These are phyloP conservation scores for Rhynchospora pubera DNA, from an alignment of 176 grass and related monocot species.

Conservation along the genomic window DNA sequence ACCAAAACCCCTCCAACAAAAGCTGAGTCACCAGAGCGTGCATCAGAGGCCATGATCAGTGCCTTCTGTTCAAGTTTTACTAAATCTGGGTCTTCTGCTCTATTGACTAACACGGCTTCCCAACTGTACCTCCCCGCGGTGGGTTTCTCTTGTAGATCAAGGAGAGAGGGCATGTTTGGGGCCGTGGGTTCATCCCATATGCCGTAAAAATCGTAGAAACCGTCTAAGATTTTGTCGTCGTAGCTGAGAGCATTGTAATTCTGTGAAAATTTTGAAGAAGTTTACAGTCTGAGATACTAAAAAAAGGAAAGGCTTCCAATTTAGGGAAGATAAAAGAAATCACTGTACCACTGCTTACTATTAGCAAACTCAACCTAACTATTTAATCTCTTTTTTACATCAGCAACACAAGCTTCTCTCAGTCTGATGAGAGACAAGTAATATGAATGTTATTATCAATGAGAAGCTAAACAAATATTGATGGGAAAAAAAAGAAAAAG, in stretches of 20 bases:
- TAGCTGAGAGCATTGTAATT: conserved; percentile 81
- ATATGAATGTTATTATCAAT: neutral
- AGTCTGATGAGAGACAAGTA: conserved; percentile 7
- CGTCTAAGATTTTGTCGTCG: conserved; percentile 89
- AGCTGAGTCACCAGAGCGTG: conserved; percentile 43
- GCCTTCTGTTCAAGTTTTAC: conserved; percentile 73
- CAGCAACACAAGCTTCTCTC: neutral
- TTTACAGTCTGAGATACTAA: conserved; percentile 28
- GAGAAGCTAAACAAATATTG: neutral
- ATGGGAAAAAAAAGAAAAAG: neutral
- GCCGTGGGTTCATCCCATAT: conserved; percentile 38
- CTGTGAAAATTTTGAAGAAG: conserved; percentile 50
- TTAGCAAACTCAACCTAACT: conserved; percentile 10
- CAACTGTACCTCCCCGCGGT: conserved; percentile 56
- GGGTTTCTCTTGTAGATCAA: conserved; percentile 49
- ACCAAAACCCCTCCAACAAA: conserved; percentile 53
- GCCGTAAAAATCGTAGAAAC: conserved; percentile 90
- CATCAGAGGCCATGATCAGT: conserved; percentile 35
- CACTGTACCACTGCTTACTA: conserved; percentile 16
- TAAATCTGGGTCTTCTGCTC: conserved; percentile 71
- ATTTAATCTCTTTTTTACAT: neutral
- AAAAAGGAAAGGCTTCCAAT: conserved; percentile 24
- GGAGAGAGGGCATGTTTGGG: conserved; percentile 62
- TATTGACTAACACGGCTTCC: conserved; percentile 84
- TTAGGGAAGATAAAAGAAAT: neutral